Evolutionary conservation across 139 green algal species (phyloP).

Genomic region (Chlamydomonas sphaeroides): DNA sequence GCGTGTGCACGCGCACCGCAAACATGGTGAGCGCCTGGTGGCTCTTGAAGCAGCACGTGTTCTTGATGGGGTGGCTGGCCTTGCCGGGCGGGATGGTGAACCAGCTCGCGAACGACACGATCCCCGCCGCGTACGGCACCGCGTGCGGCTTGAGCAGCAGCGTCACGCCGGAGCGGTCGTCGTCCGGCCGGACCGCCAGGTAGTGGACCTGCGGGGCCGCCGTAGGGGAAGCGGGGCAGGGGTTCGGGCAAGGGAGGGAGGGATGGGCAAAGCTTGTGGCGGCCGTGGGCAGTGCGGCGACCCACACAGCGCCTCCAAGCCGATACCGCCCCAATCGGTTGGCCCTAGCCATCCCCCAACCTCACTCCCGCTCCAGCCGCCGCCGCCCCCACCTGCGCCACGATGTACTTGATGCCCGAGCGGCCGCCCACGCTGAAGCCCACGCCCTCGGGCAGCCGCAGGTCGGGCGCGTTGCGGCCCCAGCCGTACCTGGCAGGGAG

Average conservation of each 20-base stretch:
- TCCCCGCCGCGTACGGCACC: slow-evolving; percentile 69
- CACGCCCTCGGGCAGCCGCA: slow-evolving; percentile 73
- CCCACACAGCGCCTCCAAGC: too few species aligned
- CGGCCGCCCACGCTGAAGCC: slow-evolving; percentile 75
- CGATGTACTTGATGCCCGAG: slow-evolving; percentile 65
- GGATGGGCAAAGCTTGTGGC: too few species aligned
- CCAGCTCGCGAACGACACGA: slow-evolving; percentile 73
- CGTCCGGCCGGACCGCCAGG: slow-evolving; percentile 53
- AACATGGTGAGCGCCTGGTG: slow-evolving; percentile 81
- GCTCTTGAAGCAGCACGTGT: slow-evolving; percentile 82
- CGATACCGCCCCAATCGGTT: too few species aligned
- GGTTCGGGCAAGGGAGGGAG: too few species aligned
- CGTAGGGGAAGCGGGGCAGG: too few species aligned
- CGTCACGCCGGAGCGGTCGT: slow-evolving; percentile 75
- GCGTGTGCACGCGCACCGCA: slow-evolving; percentile 88
- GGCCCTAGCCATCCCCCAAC: too few species aligned
- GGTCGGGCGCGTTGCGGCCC: slow-evolving; percentile 79
- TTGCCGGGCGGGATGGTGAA: slow-evolving; percentile 76
- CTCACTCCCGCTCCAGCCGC: background rate
- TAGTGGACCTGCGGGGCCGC: slow-evolving; percentile 86
- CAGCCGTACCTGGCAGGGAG: slow-evolving; percentile 78
- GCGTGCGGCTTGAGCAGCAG: slow-evolving; percentile 60
- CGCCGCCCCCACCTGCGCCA: slow-evolving; percentile 70
- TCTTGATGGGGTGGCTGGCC: slow-evolving; percentile 62
- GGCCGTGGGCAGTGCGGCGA: too few species aligned